These are phyloP conservation scores for Pseudogymnoascus sp. DNA, from an alignment of 2,329 filamentous ascomycete species.

Conservation along the genomic window DNA sequence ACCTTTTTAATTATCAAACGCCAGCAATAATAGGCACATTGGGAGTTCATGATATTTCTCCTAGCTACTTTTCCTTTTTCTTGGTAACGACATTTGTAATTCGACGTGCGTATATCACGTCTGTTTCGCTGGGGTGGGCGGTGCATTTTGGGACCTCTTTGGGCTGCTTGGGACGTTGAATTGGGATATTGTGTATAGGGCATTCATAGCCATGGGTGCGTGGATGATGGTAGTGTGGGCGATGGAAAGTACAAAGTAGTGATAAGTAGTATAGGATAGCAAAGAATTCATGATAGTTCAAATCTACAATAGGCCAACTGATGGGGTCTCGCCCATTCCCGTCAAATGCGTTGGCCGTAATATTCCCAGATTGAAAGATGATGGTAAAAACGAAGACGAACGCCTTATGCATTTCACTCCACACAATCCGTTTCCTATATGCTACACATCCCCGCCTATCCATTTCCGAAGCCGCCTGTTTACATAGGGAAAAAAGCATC, in stretches of 20 bases:
- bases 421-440: not conserved
- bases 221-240: not conserved
- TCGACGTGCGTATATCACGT: not conserved
- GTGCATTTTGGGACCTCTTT: constrained; percentile 1
- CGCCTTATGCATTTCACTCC: constrained; percentile 1
- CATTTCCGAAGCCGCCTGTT: not conserved
- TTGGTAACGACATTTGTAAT: constrained; percentile 1
- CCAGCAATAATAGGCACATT: not conserved
- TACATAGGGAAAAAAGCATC: not conserved
- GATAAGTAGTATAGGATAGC: not conserved
- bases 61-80: not conserved
- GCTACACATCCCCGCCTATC: not conserved
- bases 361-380: not conserved
- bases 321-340: not conserved
- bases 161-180: not conserved
- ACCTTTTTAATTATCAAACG: not conserved
- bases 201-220: not conserved
- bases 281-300: not conserved
- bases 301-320: too few species aligned
- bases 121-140: not conserved
- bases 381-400: not conserved
- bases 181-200: not conserved
- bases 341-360: not conserved
- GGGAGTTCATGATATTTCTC: not conserved
- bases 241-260: not conserved